Base-by-base conservation (phyloP, 768 basidiomycete genomes). In the Leccinellum rugosiceps region DNA sequence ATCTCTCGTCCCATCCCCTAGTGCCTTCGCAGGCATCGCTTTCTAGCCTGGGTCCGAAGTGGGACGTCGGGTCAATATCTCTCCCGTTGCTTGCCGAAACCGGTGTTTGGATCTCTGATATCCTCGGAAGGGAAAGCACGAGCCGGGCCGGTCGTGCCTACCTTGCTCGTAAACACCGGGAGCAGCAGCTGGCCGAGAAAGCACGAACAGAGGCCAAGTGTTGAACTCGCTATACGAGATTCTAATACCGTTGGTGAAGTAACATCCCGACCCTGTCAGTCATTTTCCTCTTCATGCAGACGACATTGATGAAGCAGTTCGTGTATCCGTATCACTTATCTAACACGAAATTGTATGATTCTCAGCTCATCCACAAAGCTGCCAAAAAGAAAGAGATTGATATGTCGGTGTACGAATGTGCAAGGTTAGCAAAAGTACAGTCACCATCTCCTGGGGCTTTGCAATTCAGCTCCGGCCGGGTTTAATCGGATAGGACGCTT, bases 61-160 rank as follows among this genome's bases (percentile, higher is more conserved):
- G 70, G 58, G 70, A 70, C 17, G 68, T 72, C 2, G 76, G 76
- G 4, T 72, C 82, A 3, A 54, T 81, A 44, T 81, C 92, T 64
- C 74, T 94, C 41, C 80, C 84, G n/a, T 73, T 81, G 58, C 77
- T 94, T 45, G 86, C 83, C 3, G 83, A 86, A 46, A 85, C 87
- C 32, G 94, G 94, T 0, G 85, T 80, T 70, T 97, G 94, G 94
- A 86, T 96, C 54, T 87, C 84, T 31, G 77, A 81, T 58, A 67
- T 77, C 56, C 75, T 97, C 6, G 83, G 84, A 1, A 76, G 86
- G 58, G 77, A 82, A 61, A 93, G 83, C 63, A 84, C 81, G 31
- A 94, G 91, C 68, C 79, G 92, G 14, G 92, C 85, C 1, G 92
- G 88, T 1, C 80, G 81, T 57, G 94, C 92, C 10, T 72, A 88